These are phyloP conservation scores for Darksidea phi DNA, from an alignment of 495 filamentous ascomycete species.

Conservation along the genomic window DNA sequence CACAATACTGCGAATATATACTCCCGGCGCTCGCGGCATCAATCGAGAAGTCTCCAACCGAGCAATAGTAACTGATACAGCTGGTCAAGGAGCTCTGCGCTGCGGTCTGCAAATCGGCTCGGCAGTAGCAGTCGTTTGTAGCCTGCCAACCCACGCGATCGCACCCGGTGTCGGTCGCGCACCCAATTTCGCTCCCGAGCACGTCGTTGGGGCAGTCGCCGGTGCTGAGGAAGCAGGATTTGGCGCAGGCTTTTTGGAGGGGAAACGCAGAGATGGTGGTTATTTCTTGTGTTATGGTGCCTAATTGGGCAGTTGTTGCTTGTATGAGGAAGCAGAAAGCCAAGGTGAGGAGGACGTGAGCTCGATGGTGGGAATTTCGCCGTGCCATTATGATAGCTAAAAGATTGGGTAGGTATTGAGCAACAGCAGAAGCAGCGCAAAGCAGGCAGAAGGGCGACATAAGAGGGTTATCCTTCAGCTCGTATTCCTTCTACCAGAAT, in stretches of 20 bases:
- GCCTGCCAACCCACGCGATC: not conserved
- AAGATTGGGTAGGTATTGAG: too few species aligned
- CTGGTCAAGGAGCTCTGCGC: not conserved
- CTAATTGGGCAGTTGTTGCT: slow-evolving; percentile 9
- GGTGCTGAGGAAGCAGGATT: slow-evolving; percentile 1
- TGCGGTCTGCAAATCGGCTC: slow-evolving; percentile 6
- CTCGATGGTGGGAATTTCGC: too few species aligned
- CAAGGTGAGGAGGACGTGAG: too few species aligned
- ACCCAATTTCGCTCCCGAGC: slow-evolving; percentile 13
- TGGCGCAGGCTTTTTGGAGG: slow-evolving; percentile 10
- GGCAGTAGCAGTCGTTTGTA: slow-evolving; percentile 23
- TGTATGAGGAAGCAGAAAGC: too few species aligned
- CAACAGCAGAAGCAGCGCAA: too few species aligned
- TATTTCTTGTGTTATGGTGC: slow-evolving; percentile 9
- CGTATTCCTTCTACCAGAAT: too few species aligned
- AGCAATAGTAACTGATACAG: not conserved
- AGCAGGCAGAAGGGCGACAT: too few species aligned
- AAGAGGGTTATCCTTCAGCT: too few species aligned
- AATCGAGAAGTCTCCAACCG: slow-evolving; percentile 5
- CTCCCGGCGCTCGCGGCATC: slow-evolving; percentile 15
- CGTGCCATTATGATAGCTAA: too few species aligned
- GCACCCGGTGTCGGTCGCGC: slow-evolving; percentile 1
- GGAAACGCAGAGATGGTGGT: slow-evolving; percentile 10
- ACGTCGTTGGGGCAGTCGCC: slow-evolving; percentile 7
- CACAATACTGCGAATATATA: slow-evolving; percentile 13